Evolutionary conservation across 495 filamentous ascomycete genomes (phyloP).

Genomic region (Talaromyces nanjingensis): DNA sequence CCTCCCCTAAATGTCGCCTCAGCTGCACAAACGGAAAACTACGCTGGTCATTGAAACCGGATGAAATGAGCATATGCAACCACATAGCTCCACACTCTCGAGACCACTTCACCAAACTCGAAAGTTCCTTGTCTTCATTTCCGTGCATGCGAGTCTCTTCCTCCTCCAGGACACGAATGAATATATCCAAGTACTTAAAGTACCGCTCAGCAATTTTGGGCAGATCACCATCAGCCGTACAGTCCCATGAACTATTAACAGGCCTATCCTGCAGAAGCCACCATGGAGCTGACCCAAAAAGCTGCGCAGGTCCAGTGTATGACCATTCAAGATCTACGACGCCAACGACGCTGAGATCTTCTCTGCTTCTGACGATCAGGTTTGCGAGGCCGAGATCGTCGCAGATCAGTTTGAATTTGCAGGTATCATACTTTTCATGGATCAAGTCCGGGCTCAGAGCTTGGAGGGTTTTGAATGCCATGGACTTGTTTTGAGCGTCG

Average conservation of each 20-base stretch:
- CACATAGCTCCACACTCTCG: conserved; percentile 27
- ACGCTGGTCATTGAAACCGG: conserved; percentile 23
- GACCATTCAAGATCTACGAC: conserved; percentile 31
- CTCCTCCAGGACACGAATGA: conserved; percentile 23
- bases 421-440: conserved; percentile 19
- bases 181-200: conserved; percentile 25
- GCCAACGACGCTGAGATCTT: conserved; percentile 27
- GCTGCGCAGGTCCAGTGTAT: conserved; percentile 28
- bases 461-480: conserved; percentile 19
- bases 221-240: conserved; percentile 12
- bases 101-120: conserved; percentile 25
- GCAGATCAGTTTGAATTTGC: conserved; percentile 30
- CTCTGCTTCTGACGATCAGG: conserved; percentile 23
- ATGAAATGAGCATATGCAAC: conserved; percentile 26
- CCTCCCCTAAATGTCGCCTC: conserved; percentile 19
- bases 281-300: conserved; percentile 29
- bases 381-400: conserved; percentile 31
- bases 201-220: conserved; percentile 20
- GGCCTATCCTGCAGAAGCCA: conserved; percentile 27
- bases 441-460: conserved; percentile 18
- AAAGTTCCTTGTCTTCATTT: conserved; percentile 21
- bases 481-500: conserved; percentile 19
- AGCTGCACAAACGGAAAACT: conserved; percentile 26
- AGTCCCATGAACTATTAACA: conserved; percentile 23
- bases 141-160: conserved; percentile 26